Percentiles rank a stretch among this genome's conserved stretches.
These are phyloP conservation scores for Colletotrichum higginsianum DNA, from an alignment of 2,329 filamentous ascomycete genomes.

Conservation along the genomic window DNA sequence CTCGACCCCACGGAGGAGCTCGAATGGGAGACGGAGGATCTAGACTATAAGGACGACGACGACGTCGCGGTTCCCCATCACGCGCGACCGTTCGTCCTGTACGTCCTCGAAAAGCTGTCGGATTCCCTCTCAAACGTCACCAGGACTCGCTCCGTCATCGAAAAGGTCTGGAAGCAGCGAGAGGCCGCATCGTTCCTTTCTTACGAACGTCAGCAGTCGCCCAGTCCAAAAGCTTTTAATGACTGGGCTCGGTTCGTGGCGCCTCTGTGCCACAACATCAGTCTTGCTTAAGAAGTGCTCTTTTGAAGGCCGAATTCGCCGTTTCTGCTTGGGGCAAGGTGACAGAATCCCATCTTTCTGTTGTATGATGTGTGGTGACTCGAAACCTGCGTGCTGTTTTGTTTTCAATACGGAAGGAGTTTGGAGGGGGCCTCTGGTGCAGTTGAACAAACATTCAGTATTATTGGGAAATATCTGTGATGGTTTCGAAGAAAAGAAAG, in stretches of 20 bases:
- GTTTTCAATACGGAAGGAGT: background rate
- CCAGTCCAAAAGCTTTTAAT: constrained; percentile 47
- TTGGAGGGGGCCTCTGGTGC: background rate
- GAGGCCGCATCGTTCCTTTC: constrained; percentile 46
- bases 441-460: background rate
- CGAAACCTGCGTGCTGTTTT: background rate
- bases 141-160: constrained; percentile 58
- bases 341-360: background rate
- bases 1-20: constrained; percentile 55
- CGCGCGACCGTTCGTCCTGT: constrained; percentile 56
- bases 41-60: constrained; percentile 16
- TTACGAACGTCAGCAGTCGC: constrained; percentile 35
- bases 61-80: constrained; percentile 42
- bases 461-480: background rate
- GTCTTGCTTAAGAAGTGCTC: constrained; percentile 51
- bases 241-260: constrained; percentile 60
- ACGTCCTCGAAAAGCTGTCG: constrained; percentile 54
- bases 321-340: background rate
- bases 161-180: constrained; percentile 59
- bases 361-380: background rate
- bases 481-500: background rate
- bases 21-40: constrained; percentile 46
- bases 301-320: background rate
- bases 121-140: constrained; percentile 58
- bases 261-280: constrained; percentile 58